A percentile compares a stretch with the other conserved stretches of the same genome.
Conservation (phyloP, 2,329 filamentous ascomycete species). For the Paramyrothecium sp. region DNA sequence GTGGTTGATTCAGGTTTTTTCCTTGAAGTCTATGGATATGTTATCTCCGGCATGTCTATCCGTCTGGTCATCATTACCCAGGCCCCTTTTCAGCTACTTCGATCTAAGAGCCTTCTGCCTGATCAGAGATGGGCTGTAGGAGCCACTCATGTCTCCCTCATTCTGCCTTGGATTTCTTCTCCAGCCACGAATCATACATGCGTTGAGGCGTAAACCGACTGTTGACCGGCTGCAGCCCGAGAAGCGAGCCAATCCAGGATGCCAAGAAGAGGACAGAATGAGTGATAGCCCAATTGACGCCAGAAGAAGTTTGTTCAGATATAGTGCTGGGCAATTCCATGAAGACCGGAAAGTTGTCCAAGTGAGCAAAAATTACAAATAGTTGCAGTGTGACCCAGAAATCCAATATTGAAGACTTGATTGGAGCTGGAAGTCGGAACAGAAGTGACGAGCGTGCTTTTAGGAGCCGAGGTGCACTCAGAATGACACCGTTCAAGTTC, state of each 20-base stretch:
- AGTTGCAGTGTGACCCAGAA: constrained; percentile 26
- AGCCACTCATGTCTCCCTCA: no score
- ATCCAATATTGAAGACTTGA: constrained; percentile 16
- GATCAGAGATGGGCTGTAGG: background rate
- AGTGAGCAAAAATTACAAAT: constrained; percentile 21
- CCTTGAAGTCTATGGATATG: no score
- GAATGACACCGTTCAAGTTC: constrained; percentile 43
- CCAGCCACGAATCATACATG: background rate
- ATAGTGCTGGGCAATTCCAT: constrained; percentile 6
- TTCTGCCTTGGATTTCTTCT: background rate
- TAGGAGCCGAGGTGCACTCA: constrained; percentile 18
- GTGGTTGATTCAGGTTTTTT: no score
- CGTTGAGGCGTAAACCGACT: constrained; percentile 6
- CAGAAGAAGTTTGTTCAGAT: accelerated
- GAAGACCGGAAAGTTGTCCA: constrained; percentile 29
- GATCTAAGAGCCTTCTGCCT: no score
- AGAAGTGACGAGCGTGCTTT: background rate
- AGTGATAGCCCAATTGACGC: background rate
- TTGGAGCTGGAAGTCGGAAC: constrained; percentile 4
- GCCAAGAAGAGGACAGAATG: constrained; percentile 1
- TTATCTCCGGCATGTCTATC: no score
- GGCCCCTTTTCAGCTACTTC: no score
- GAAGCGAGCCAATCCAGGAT: background rate
- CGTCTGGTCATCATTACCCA: no score
- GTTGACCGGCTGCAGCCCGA: constrained; percentile 4